These are phyloP conservation scores for Trametes sanguinea DNA, from an alignment of 768 basidiomycete genomes.

Conservation along the genomic window DNA sequence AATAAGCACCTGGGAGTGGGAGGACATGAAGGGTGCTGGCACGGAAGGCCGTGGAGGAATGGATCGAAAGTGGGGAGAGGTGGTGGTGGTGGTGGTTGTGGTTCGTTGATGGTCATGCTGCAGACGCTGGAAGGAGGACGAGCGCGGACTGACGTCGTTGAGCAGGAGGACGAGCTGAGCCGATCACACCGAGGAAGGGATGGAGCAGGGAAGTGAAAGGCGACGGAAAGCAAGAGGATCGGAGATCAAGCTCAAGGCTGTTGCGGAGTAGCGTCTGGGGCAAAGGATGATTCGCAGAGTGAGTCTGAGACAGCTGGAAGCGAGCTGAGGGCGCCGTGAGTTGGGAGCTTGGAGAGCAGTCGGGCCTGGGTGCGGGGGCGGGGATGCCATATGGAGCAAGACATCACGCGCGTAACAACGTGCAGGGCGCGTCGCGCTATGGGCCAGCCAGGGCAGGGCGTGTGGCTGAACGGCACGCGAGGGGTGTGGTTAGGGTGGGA, in stretches of 20 bases:
- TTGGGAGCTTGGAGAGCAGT: not conserved
- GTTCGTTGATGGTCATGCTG: not conserved
- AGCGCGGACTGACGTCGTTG: no score
- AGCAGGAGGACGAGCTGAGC: no score
- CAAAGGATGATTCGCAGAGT: no score
- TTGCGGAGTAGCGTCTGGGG: no score
- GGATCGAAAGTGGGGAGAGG: not conserved
- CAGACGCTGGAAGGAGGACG: no score
- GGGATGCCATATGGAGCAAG: conserved; percentile 5
- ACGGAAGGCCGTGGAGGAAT: no score
- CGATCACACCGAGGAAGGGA: not conserved
- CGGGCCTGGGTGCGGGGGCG: conserved; percentile 2
- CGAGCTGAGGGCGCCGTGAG: not conserved
- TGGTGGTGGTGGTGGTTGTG: not conserved
- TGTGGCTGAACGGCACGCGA: not conserved
- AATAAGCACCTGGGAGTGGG: not conserved
- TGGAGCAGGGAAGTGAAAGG: no score
- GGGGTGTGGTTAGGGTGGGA: not conserved
- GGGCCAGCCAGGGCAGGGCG: no score
- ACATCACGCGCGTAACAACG: not conserved
- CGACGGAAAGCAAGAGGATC: no score
- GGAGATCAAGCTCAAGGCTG: no score
- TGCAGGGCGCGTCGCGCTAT: not conserved
- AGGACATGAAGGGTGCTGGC: not conserved
- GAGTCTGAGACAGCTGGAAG: no score